phyloP scores from a whole-genome alignment of 1,284 basidiomycete genomes.

The Ustilago curta region DNA sequence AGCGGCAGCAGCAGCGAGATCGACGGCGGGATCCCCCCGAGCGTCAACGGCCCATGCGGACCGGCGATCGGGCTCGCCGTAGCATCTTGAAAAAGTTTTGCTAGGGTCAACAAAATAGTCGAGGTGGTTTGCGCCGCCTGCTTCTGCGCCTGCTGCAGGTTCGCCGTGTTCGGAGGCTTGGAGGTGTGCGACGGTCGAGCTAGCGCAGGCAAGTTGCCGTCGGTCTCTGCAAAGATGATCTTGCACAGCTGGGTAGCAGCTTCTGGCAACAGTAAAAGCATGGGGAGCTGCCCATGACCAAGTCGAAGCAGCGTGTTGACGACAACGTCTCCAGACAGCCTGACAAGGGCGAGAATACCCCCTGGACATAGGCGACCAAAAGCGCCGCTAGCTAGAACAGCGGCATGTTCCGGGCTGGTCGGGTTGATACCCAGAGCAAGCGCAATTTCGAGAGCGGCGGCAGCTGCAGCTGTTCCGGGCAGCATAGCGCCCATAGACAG shows the following conservation, averaged over 20 bases:
- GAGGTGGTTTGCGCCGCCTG: slow-evolving; percentile 72
- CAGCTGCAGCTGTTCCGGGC: slow-evolving; percentile 48
- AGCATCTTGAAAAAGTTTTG: slow-evolving; percentile 74
- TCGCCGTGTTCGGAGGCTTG: slow-evolving; percentile 19
- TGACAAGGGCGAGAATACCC: slow-evolving; percentile 60
- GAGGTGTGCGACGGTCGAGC: slow-evolving; percentile 5
- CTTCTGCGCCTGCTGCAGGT: slow-evolving; percentile 63
- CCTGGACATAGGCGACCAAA: slow-evolving; percentile 55
- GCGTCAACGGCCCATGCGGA: slow-evolving; percentile 49
- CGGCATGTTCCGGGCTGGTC: slow-evolving; percentile 42
- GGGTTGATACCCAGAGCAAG: slow-evolving; percentile 57
- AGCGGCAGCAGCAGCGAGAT: slow-evolving; percentile 73
- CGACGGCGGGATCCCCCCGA: slow-evolving; percentile 71
- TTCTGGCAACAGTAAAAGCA: slow-evolving; percentile 61
- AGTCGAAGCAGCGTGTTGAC: slow-evolving; percentile 54
- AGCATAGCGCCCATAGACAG: slow-evolving; percentile 59
- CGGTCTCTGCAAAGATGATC: slow-evolving; percentile 57
- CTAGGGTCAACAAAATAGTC: slow-evolving; percentile 74
- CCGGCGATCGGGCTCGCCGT: slow-evolving; percentile 54
- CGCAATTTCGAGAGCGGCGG: slow-evolving; percentile 52
- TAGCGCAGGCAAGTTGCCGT: slow-evolving; percentile 55
- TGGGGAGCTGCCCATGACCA: slow-evolving; percentile 60
- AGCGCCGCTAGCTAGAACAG: slow-evolving; percentile 44
- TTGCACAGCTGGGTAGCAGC: slow-evolving; percentile 47
- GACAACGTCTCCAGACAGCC: slow-evolving; percentile 52